A percentile compares a stretch with the other conserved stretches of the same genome.
phyloP scores from a whole-genome alignment of 2,329 filamentous ascomycete species.

The Aspergillus pseudoterreus region DNA sequence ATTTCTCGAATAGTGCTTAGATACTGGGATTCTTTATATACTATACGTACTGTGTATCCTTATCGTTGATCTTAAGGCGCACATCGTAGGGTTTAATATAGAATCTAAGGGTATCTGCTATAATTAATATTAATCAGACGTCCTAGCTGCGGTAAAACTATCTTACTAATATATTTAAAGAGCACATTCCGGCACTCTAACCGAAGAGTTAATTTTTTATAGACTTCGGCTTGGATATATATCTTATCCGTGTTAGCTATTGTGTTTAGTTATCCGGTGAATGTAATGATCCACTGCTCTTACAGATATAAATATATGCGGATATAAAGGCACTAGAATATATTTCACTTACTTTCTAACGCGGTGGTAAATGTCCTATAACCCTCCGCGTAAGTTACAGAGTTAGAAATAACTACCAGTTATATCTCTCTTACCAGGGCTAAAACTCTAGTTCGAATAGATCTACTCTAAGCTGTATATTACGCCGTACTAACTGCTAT shows the following conservation, averaged over 20 bases:
- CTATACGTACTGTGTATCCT: not conserved
- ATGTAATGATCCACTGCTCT: not conserved
- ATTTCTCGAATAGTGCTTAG: not conserved
- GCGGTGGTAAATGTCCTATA: not conserved
- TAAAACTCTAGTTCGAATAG: conserved; percentile 21
- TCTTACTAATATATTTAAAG: not conserved
- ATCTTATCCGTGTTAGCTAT: not conserved
- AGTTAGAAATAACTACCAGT: conserved; percentile 7
- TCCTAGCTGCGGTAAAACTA: not conserved
- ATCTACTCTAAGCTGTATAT: conserved; percentile 11
- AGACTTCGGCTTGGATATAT: not conserved
- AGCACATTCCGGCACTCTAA: not conserved
- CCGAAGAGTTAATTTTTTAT: not conserved
- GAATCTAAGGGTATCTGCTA: not conserved
- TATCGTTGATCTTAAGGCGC: not conserved
- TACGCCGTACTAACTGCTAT: conserved; percentile 9
- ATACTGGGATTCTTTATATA: not conserved
- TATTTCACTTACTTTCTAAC: not conserved
- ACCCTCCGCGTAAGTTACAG: conserved; percentile 6
- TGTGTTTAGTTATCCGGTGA: not conserved
- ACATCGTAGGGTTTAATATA: not conserved
- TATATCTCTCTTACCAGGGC: conserved; percentile 13
- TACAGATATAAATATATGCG: not conserved
- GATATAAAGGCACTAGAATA: not conserved
- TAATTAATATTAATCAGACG: not conserved